Conservation (phyloP, 2,329 filamentous ascomycete genomes). For the Moelleriella libera region DNA sequence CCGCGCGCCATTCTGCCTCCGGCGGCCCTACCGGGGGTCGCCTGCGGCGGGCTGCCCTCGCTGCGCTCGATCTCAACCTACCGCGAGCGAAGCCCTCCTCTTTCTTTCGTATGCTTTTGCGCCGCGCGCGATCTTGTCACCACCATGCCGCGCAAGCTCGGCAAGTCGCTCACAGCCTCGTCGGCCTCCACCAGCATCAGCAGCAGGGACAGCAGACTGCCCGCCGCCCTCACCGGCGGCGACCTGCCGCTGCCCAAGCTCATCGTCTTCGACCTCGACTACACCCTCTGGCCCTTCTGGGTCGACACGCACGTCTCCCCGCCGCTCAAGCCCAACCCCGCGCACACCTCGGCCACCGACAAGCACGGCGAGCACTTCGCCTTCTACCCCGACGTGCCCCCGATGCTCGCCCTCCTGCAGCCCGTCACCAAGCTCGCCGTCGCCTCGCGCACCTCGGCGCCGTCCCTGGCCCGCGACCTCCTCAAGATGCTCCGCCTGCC, state of each 20-base stretch:
- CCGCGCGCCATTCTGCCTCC: no score
- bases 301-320: slow-evolving; percentile 80
- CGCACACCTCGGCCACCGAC: slow-evolving; percentile 32
- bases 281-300: slow-evolving; percentile 99
- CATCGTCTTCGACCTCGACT: slow-evolving; percentile 91
- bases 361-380: slow-evolving; percentile 49
- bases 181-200: neutral
- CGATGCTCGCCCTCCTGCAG: slow-evolving; percentile 33
- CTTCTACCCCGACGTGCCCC: slow-evolving; percentile 59
- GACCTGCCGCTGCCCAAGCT: slow-evolving; percentile 60
- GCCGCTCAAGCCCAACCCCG: slow-evolving; percentile 43
- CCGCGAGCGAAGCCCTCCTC: no score
- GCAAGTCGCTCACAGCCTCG: slow-evolving; percentile 10
- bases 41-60: no score
- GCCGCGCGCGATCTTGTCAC: neutral
- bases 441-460: slow-evolving; percentile 69
- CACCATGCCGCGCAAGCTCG: slow-evolving; percentile 18
- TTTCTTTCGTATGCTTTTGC: no score
- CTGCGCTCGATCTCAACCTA: no score
- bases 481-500: slow-evolving; percentile 57
- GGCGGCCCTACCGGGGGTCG: no score
- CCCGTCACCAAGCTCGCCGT: slow-evolving; percentile 42
- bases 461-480: slow-evolving; percentile 68
- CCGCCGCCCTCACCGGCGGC: neutral
- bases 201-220: no score